Base-by-base conservation (phyloP, 2,329 filamentous ascomycete species). In the Myriosclerotinia duriaeana region DNA sequence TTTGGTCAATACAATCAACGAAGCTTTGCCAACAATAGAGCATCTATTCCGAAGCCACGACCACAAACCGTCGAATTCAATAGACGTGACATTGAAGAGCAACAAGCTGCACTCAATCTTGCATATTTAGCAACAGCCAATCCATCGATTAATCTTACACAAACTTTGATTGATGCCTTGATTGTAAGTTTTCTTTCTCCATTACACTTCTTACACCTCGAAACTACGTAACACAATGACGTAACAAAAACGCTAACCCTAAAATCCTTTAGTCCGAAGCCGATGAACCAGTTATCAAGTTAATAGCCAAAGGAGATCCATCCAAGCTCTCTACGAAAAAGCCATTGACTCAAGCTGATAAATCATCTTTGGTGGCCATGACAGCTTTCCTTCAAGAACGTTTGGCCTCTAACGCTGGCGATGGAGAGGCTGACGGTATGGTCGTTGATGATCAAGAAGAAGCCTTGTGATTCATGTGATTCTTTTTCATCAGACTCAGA, bases 101-200 rank as follows among this genome's bases (percentile, higher is more conserved):
- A 89, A 74, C 88, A 90, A 74, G 83, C 87, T 53, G 88, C 87
- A 5, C 81, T 91, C 68, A 87, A 86, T 68, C 80, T 92, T 42
- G 80, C 84, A 54, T 82, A 84, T 69, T 79, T 91, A 48, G 79
- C 82, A 58, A 81, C 80, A 65, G 80, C 81, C 70, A 79, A 82
- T 69, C 77, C 78, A 64, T 80, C 82, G 34, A 79, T 85, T 60
- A 53, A 55, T 56, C 55, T 60, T 42, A 75, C 82, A 52, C 76
- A 80, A 65, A 77, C 77, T 61, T 81, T 91, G 67, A 80, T 88
- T 63, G 80, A 85, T 68, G 82, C 85, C 64, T 80, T 91, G 70
- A 80, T 90, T 70, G 88, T 90, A 80, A 81, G 87, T 83, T 70
- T 66, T 22, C 20, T 40, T 36, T 17, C 11, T 8, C 54, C 22